Base-by-base conservation (phyloP, 1,284 basidiomycete species). In the Fomes fomentarius region DNA sequence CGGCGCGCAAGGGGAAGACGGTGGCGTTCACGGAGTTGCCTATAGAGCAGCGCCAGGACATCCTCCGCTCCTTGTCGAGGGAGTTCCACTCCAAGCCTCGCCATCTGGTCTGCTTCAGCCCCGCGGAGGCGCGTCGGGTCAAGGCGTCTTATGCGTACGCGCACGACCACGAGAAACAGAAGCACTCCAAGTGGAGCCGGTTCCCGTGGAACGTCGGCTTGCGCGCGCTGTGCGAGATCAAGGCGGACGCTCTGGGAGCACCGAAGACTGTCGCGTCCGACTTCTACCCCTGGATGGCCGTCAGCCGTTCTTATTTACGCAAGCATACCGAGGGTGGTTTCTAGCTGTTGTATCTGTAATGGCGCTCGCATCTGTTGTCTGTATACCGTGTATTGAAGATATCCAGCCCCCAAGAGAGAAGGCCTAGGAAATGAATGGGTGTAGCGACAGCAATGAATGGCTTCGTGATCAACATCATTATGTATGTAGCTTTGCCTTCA, bases 201-300 rank as follows among this genome's bases (percentile, higher is more conserved):
- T 83, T 83, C 54, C 79, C 82, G 3, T 84, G 76, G 70, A 74
- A 83, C 61, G 73, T 84, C 33, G 78, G 79, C 0, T 75, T 80
- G 69, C 69, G 80, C 12, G 74, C 76, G 47, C 68, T 85, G 9
- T 74, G 81, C 51, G 63, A 65, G 30, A 81, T 83, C 64, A 83
- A 83, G 63, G 76, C 78, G 7, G 49, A 62, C 33, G 63, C 65
- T 1, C 30, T 60, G 9, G 65, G 65, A 30, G 57, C 7, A 38
- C 45, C 47, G 44, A 54, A 40, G 56, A 58, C 31, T 49, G 56
- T 55, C 55, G 57, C 57, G 14, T 31, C 25, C 14, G 49, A 47
- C 14, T 54, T 60, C 38, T 54, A 56, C 38, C 45, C 25, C 17
- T 47, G 51, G 47, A 59, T 63, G 57, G 30, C 40, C 15, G 49